These are phyloP conservation scores for Emmonsiellopsis sp. DNA, from an alignment of 2,329 filamentous ascomycete species.

Conservation along the genomic window DNA sequence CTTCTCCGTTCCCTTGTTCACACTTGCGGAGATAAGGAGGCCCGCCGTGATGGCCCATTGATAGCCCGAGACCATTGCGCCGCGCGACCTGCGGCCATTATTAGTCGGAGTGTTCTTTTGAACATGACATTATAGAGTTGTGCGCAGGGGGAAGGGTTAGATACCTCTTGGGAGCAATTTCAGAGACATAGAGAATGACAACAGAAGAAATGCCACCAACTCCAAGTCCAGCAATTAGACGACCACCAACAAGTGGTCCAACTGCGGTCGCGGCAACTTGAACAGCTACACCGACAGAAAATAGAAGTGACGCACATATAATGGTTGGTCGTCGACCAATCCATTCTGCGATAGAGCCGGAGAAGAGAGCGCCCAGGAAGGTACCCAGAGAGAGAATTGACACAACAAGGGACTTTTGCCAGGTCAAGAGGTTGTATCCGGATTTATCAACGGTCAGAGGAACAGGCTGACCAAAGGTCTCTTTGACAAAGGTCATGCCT, in stretches of 20 bases:
- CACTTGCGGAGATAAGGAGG: constrained; percentile 48
- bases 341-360: constrained; percentile 53
- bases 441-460: constrained; percentile 7
- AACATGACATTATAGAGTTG: too few relatives aligned
- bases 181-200: constrained; percentile 30
- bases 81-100: too few relatives aligned
- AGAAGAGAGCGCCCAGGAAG: constrained; percentile 62
- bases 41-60: constrained; percentile 36
- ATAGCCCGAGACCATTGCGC: constrained; percentile 32
- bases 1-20: constrained; percentile 63
- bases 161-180: constrained; percentile 31
- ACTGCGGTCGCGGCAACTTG: constrained; percentile 55
- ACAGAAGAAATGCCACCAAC: constrained; percentile 33
- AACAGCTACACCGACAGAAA: constrained; percentile 45
- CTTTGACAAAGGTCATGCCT: constrained; percentile 29
- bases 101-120: too few relatives aligned
- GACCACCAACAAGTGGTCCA: constrained; percentile 39
- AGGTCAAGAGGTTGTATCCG: constrained; percentile 12
- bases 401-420: constrained; percentile 53
- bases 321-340: constrained; percentile 59
- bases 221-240: constrained; percentile 33
- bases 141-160: too few relatives aligned
- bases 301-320: constrained; percentile 54
- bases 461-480: constrained; percentile 6
- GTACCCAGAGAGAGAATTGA: constrained; percentile 70